These are phyloP conservation scores for Planoprotostelium fungivorum DNA, from an alignment of 78 protist species.

Conservation along the genomic window DNA sequence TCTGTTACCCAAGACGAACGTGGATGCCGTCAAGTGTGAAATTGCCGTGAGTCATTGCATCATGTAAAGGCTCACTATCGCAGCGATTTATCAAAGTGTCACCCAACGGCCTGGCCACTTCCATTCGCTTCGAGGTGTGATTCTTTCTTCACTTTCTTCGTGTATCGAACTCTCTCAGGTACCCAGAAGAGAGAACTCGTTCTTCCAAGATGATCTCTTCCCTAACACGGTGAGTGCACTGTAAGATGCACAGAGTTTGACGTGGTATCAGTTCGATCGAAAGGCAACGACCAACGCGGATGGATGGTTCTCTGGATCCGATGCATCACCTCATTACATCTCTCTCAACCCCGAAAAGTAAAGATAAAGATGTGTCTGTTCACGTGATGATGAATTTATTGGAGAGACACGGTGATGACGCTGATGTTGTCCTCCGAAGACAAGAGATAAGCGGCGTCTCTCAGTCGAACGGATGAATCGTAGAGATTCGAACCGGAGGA, in stretches of 20 bases:
- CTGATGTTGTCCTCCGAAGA: slow-evolving; percentile 70
- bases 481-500: not conserved
- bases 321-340: no score
- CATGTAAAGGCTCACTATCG: not conserved
- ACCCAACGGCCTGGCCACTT: not conserved
- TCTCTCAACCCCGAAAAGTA: no score
- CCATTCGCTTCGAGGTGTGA: not conserved
- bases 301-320: no score
- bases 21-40: not conserved
- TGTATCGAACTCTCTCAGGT: not conserved
- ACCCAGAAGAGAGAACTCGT: not conserved
- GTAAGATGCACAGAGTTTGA: no score
- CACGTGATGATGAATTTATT: no score
- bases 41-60: not conserved
- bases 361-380: no score
- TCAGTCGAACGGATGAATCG: slow-evolving; percentile 19
- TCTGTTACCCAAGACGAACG: not conserved
- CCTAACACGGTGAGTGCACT: no score
- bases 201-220: not conserved
- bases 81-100: not conserved
- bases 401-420: slow-evolving; percentile 45
- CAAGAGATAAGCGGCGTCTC: slow-evolving; percentile 37
- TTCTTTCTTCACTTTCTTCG: not conserved
- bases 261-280: no score
- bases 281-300: no score